These are phyloP conservation scores for Cubamyces sp. DNA, from an alignment of 768 basidiomycete species.

Conservation along the genomic window DNA sequence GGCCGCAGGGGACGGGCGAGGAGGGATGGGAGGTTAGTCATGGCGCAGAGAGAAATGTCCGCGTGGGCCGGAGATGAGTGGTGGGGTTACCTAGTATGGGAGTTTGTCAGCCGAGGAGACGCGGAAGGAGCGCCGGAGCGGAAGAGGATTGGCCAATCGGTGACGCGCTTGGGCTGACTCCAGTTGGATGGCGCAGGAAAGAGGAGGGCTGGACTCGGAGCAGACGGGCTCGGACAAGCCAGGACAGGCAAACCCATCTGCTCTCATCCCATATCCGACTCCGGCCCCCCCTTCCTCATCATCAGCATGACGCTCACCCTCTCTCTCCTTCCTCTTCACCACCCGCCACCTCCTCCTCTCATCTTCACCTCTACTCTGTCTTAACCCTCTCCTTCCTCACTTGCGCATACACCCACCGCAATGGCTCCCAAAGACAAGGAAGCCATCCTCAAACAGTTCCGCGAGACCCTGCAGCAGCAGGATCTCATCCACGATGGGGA, in stretches of 20 bases:
- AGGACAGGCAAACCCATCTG: too few relatives aligned
- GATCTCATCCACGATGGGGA: conserved; percentile 58
- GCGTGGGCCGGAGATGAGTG: background rate
- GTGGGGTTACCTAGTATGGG: background rate
- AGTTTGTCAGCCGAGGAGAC: conserved; percentile 18
- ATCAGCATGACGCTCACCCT: conserved; percentile 19
- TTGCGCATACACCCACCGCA: background rate
- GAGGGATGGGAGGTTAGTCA: background rate
- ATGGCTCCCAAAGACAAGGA: conserved; percentile 32
- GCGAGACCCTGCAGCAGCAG: conserved; percentile 54
- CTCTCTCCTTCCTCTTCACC: background rate
- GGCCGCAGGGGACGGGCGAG: background rate
- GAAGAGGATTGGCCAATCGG: background rate
- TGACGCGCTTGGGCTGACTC: background rate
- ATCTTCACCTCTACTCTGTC: background rate
- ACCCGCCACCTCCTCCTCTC: background rate
- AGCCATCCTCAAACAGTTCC: conserved; percentile 51
- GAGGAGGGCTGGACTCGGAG: too few relatives aligned
- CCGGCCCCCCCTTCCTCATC: conserved; percentile 5
- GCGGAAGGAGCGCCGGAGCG: background rate
- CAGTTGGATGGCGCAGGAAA: too few relatives aligned
- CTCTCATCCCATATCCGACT: background rate
- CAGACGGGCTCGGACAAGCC: background rate
- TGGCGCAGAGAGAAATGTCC: background rate
- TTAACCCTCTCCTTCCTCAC: background rate